Base-by-base conservation (phyloP, 768 basidiomycete genomes). In the Russula sp. region DNA sequence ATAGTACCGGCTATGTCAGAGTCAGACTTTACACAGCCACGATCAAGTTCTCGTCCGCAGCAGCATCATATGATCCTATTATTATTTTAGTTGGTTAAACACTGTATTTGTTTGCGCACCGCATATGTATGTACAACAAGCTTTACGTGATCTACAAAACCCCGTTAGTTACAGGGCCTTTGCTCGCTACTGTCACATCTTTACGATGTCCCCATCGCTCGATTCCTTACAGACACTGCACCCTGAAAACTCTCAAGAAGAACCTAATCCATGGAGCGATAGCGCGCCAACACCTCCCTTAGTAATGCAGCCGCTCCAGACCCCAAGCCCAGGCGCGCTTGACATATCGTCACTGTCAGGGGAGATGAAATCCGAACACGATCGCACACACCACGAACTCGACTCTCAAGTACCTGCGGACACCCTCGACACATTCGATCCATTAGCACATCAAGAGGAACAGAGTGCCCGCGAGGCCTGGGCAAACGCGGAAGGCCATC, bases 391-490 rank as follows among this genome's bases (percentile, higher is more conserved):
- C 20, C 26, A 18, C 20, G 42, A 28, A 55, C 34, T 38, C 51
- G n/a, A 57, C 20, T 52, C 53, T 26, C 64, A 34, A 6, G 38
- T 26, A 49, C 51, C 32, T 3, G 20, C 52, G 14, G 73, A 73
- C 18, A 75, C 87, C 4, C 74, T 90, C 57, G 77, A 75, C 40
- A 83, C 88, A 70, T 90, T 91, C 71, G 88, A 91, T 74, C 88
- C 88, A 18, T 75, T 89, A 26, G 83, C 75, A 0, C 81, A 78
- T 66, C 70, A 76, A 38, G 84, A 86, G 61, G 85, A 87, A 72
- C 74, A 80, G 62, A 82, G 79, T 26, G 86, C 87, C 4, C 79
- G 80, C 48, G 79, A 82, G 16, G 88, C 87, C 51, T 90, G 89
- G 89, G 82, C 80, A 64, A 76, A 73, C 20, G 76, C 85, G 24